Conservation (phyloP, 768 basidiomycete genomes). For the Xerocomus potaroensis region DNA sequence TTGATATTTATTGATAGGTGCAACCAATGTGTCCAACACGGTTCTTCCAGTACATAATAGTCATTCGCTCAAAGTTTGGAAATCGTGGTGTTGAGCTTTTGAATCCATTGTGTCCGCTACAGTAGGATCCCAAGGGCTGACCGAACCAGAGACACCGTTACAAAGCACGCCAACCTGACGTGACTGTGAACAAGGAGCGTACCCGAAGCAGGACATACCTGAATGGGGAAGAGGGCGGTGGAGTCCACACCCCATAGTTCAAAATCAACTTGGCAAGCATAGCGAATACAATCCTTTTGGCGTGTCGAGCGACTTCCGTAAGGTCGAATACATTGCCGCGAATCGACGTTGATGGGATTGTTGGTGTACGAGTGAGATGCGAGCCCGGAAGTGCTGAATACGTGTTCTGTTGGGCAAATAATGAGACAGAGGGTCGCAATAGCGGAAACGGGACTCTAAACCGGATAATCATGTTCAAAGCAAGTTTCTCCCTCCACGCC, state of each 20-base stretch:
- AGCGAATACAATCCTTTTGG: constrained; percentile 59
- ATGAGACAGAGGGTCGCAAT: constrained; percentile 82
- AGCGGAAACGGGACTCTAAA: constrained; percentile 84
- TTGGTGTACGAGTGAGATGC: constrained; percentile 59
- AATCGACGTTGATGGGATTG: constrained; percentile 72
- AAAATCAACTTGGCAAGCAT: constrained; percentile 71
- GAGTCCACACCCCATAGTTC: constrained; percentile 79
- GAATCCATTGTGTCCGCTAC: constrained; percentile 71
- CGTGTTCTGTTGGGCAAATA: constrained; percentile 93
- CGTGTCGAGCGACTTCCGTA: constrained; percentile 64
- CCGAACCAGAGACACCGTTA: constrained; percentile 73
- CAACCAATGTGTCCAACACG: constrained; percentile 88
- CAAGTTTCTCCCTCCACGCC: constrained; percentile 97
- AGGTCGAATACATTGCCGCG: constrained; percentile 96
- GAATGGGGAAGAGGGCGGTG: constrained; percentile 87
- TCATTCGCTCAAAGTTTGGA: constrained; percentile 95
- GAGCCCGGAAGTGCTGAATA: constrained; percentile 78
- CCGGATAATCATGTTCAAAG: constrained; percentile 95
- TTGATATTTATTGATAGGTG: constrained; percentile 69
- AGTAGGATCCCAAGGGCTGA: constrained; percentile 83
- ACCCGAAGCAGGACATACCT: constrained; percentile 44
- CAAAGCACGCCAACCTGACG: constrained; percentile 85
- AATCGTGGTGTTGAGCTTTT: constrained; percentile 90
- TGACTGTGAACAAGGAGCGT: background rate
- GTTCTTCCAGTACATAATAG: constrained; percentile 82